Evolutionary conservation across 1,284 basidiomycete species (phyloP), one percentile per base, ranked within the genome.

Genomic region (Ceratobasidium sp.): DNA sequence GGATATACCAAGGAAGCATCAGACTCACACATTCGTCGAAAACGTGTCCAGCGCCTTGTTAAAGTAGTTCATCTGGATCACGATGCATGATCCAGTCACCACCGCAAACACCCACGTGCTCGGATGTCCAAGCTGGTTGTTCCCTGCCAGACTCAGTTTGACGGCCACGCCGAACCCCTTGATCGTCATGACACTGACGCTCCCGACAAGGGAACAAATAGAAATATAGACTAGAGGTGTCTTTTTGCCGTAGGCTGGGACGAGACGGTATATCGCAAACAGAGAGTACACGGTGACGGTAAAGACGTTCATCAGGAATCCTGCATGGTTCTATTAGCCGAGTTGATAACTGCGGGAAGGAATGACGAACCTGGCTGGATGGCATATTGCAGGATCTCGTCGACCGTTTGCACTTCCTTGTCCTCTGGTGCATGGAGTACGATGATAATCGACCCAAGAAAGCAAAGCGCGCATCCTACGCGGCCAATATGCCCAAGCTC

Each of bases 111-210:
- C 91, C 85, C 98, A 99, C 13, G 98, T 99, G 84, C 95, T 96
- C 44, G 94, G 92, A 84, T 97, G 95, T 1, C 93, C 93, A 84
- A 99, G 95, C 86, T 99, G 97, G 86, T 99, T 99, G 85, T 95
- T 96, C 69, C 97, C 97, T 10, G 91, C 90, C 81, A 99, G 88
- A 0, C 97, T 99, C 80, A 99, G 90, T 86, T 99, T 99, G 83
- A 99, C 90, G 3, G 97, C 97, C 46, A 98, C 93, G 69, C 97
- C 97, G 82, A 99, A 97, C 63, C 96, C 97, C 87, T 98, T 97
- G 88, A 97, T 93, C 68, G 95, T 93, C 96, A 97, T 97, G 85
- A 97, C 91, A 55, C 94, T 95, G 61, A 96, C 90, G 23, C 93
- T 95, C 66, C 96, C 96, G 78, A 96, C 94, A 73, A 95, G 85